Percentiles rank a stretch among this genome's conserved stretches.
phyloP scores from a whole-genome alignment of 352 stramenopile genomes.

The Chrysophaeum taylorii region DNA sequence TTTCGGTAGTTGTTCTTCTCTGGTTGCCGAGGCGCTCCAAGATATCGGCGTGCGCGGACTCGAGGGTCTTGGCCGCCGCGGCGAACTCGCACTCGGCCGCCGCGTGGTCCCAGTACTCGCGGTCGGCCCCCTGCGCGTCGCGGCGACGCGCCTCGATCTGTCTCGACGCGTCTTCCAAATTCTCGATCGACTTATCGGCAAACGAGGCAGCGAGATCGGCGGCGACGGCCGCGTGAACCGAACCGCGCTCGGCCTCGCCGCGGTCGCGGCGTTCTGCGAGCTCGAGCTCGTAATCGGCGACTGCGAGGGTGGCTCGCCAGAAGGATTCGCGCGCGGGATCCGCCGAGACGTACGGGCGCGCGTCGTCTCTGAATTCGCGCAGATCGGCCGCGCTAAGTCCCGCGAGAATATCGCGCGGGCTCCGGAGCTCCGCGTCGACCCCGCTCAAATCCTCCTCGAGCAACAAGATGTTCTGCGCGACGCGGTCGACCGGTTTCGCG shows the following conservation, averaged over 20 bases:
- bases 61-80: background rate
- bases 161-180: background rate
- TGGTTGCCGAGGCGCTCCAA: background rate
- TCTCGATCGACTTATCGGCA: background rate
- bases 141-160: background rate
- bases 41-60: background rate
- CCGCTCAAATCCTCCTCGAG: conserved; percentile 44
- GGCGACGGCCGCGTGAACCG: conserved; percentile 9
- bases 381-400: conserved; percentile 65
- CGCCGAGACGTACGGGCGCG: conserved; percentile 73
- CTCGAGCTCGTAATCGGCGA: conserved; percentile 60
- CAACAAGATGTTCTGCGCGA: conserved; percentile 97
- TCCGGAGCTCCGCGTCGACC: background rate
- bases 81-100: background rate
- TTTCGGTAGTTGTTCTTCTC: background rate
- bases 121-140: background rate
- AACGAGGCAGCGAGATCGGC: conserved; percentile 16
- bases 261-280: conserved; percentile 36
- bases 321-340: conserved; percentile 73
- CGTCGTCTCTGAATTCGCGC: conserved; percentile 64
- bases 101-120: conserved; percentile 13
- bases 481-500: conserved; percentile 87
- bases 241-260: conserved; percentile 14
- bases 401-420: conserved; percentile 46
- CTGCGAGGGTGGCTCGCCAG: conserved; percentile 62